phyloP scores from a whole-genome alignment of 2,329 filamentous ascomycete species.

The Penicillium expansum region DNA sequence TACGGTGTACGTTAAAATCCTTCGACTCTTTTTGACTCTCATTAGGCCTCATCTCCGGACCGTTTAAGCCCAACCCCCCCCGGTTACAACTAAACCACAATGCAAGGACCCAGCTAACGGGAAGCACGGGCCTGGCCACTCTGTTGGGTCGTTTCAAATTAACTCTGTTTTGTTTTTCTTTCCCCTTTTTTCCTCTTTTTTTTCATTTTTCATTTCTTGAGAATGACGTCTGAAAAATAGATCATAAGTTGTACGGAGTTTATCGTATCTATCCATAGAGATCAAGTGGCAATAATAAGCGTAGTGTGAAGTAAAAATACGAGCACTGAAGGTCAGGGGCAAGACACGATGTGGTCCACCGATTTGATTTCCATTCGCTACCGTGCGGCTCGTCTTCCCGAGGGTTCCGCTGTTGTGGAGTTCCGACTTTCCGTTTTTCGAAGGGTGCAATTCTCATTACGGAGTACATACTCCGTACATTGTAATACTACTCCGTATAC shows the following conservation, averaged over 20 bases:
- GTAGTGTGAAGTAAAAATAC: not conserved
- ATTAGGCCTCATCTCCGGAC: slow-evolving; percentile 14
- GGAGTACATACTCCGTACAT: too few relatives aligned
- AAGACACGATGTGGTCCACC: slow-evolving; percentile 5
- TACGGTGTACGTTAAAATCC: not conserved
- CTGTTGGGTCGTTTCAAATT: slow-evolving; percentile 32
- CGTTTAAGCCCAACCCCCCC: slow-evolving; percentile 13
- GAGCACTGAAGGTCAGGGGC: not conserved
- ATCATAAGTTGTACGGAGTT: not conserved
- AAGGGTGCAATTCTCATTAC: not conserved
- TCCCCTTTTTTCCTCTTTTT: too few relatives aligned
- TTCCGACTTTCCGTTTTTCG: slow-evolving; percentile 9
- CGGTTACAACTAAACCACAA: slow-evolving; percentile 16
- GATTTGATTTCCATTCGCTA: slow-evolving; percentile 13
- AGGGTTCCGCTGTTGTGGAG: slow-evolving; percentile 16
- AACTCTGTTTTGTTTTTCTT: slow-evolving; percentile 6
- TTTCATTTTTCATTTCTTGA: too few relatives aligned
- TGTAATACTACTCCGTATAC: too few relatives aligned
- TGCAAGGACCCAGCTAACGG: slow-evolving; percentile 20
- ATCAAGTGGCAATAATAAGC: not conserved
- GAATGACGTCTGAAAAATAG: not conserved
- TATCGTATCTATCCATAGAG: not conserved
- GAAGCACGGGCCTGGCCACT: slow-evolving; percentile 31
- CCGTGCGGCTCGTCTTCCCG: slow-evolving; percentile 22
- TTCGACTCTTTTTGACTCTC: not conserved